Conservation (phyloP, 768 basidiomycete species). For the Pulveroboletus sp. region DNA sequence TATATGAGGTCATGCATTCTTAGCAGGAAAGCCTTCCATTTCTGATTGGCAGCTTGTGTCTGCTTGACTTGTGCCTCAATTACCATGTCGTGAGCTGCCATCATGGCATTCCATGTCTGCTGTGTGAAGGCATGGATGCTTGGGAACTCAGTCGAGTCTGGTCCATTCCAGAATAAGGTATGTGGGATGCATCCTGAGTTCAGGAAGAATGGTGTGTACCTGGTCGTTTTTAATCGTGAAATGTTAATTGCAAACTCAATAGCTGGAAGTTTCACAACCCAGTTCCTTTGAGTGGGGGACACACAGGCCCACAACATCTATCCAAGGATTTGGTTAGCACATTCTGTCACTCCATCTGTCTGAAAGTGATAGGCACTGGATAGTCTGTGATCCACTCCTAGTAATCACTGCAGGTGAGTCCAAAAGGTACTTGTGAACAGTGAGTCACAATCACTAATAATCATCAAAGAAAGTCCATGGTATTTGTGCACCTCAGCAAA, state of each 20-base stretch:
- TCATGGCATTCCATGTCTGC: constrained; percentile 30
- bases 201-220: constrained; percentile 18
- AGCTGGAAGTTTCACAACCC: not conserved
- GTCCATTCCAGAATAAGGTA: constrained; percentile 17
- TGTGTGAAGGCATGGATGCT: constrained; percentile 30
- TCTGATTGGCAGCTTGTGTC: constrained; percentile 25
- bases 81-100: too few relatives aligned
- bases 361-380: constrained; percentile 31
- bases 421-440: constrained; percentile 29
- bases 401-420: constrained; percentile 8
- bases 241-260: constrained; percentile 27
- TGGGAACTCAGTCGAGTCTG: constrained; percentile 10
- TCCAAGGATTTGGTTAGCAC: constrained; percentile 2
- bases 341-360: constrained; percentile 32
- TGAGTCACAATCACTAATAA: constrained; percentile 24
- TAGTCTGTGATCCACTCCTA: constrained; percentile 6
- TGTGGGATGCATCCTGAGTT: constrained; percentile 10
- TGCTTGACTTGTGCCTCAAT: constrained; percentile 33
- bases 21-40: too few relatives aligned
- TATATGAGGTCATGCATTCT: too few relatives aligned
- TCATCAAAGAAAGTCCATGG: constrained; percentile 9
- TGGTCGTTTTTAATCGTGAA: constrained; percentile 10
- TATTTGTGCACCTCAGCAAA: constrained; percentile 34
- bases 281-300: constrained; percentile 6
- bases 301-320: constrained; percentile 13